A percentile compares a stretch with the other conserved stretches of the same genome.
Evolutionary conservation across 805 yeast species (phyloP).

Genomic region (Danielozyma ontarioensis): DNA sequence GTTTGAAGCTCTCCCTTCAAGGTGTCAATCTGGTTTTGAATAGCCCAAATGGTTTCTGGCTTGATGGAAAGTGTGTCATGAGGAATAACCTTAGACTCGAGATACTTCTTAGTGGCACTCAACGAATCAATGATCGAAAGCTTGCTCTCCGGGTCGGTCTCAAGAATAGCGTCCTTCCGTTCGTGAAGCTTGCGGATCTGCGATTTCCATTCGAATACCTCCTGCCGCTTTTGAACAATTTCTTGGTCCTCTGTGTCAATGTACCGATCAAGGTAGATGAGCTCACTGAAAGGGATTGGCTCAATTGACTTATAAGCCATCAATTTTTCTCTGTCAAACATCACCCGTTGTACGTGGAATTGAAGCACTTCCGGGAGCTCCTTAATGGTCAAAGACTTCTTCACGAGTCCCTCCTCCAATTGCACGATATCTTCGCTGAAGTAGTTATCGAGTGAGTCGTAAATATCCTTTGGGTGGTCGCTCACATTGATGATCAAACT

Average conservation of each 20-base stretch:
- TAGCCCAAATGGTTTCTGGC: constrained; percentile 41
- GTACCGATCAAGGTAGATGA: constrained; percentile 82
- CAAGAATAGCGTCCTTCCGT: constrained; percentile 38
- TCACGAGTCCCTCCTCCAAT: constrained; percentile 67
- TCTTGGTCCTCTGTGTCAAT: constrained; percentile 61
- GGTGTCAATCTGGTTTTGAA: constrained; percentile 42
- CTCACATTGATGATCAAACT: constrained; percentile 82
- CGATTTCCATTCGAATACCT: constrained; percentile 61
- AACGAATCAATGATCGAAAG: constrained; percentile 38
- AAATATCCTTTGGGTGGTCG: constrained; percentile 81
- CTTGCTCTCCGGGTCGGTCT: constrained; percentile 33
- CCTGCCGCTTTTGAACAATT: constrained; percentile 47
- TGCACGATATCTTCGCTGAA: constrained; percentile 70
- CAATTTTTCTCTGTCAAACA: constrained; percentile 69
- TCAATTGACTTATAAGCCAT: constrained; percentile 79
- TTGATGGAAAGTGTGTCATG: constrained; percentile 32
- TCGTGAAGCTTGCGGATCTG: constrained; percentile 40
- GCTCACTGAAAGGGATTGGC: constrained; percentile 75
- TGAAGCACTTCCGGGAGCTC: constrained; percentile 79
- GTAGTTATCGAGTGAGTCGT: constrained; percentile 84
- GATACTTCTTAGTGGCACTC: constrained; percentile 51
- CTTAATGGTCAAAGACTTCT: constrained; percentile 65
- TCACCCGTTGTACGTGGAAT: constrained; percentile 90
- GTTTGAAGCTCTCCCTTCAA: constrained; percentile 42
- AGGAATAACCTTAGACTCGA: constrained; percentile 38